Percentiles rank a stretch among this genome's conserved stretches.
Evolutionary conservation across 345 rosid species (phyloP).

Genomic region (Murraya koenigii): DNA sequence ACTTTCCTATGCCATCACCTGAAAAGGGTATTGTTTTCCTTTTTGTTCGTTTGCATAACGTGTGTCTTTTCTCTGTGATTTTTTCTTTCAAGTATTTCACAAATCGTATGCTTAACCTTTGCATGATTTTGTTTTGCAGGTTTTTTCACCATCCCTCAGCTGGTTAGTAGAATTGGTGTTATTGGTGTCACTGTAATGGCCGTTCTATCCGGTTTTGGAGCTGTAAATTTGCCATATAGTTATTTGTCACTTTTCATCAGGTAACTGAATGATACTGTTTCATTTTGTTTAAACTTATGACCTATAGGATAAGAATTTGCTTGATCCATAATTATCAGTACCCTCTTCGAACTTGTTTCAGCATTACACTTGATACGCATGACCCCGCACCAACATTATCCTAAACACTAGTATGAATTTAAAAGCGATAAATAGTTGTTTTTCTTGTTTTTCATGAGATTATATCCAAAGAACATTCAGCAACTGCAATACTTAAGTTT

Average conservation of each 20-base stretch:
- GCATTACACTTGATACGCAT: not conserved
- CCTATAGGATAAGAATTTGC: not conserved
- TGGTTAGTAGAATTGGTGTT: conserved; percentile 96
- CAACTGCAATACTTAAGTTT: not conserved
- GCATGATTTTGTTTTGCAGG: conserved; percentile 47
- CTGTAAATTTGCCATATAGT: conserved; percentile 95
- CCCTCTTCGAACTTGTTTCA: not conserved
- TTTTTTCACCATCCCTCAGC: conserved; percentile 90
- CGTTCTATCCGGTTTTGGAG: conserved; percentile 95
- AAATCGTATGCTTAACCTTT: not conserved
- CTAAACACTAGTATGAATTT: no score
- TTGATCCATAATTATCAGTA: not conserved
- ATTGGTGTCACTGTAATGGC: conserved; percentile 99
- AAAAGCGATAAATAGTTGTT: not conserved
- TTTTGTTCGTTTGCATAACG: not conserved
- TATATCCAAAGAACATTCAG: not conserved
- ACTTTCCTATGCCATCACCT: conserved; percentile 95
- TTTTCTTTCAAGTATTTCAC: not conserved
- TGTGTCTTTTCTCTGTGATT: not conserved
- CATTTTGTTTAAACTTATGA: not conserved
- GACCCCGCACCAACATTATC: not conserved
- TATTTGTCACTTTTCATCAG: conserved; percentile 96
- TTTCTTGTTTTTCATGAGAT: not conserved
- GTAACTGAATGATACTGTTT: conserved; percentile 28
- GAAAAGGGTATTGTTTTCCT: conserved; percentile 61